Evolutionary conservation across 2,329 filamentous ascomycete species (phyloP), one percentile per base, ranked within the genome.

Genomic region (Cordyceps farinosa): DNA sequence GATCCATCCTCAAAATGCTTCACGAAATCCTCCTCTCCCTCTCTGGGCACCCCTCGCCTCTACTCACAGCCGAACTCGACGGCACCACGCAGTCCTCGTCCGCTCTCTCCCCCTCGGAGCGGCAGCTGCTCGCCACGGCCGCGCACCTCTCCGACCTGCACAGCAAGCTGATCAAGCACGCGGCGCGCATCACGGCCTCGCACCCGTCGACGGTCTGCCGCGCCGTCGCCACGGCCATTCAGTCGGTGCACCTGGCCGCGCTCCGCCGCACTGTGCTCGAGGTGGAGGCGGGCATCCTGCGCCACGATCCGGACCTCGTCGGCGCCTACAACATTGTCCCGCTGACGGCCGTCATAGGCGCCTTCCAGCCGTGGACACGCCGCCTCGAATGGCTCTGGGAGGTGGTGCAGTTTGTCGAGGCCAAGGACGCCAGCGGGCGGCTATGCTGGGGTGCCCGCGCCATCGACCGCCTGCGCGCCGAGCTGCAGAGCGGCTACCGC

Each of bases 1-100:
- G 32, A 30, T 10, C 2, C 15, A 29, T 1, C 13, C 2, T 6
- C 17, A 54, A 69, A 69, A 99, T 99, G 95, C 90, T 99, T 76
- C 95, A 98, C 85, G 95, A 99, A 83, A 92, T 99, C 80, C 87
- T 98, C 77, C 89, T 99, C 77, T 94, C 93, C 76, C 88, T 98
- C 77, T 96, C 93, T 71, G 94, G 95, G 69, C 91, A 98, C 78
- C 90, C 91, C 67, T 97, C 94, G 67, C 90, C 92, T 69, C 86
- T 98, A 73, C 90, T 97, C 79, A 84, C 85, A 74, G 73, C 78
- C 69, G 74, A 80, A 62, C 53, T 61, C 69, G 72, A 77, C 70
- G 76, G 80, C 69, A 80, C 78, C 67, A 74, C 78, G 72, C 27
- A 30, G 7, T 76, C 77, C 69, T 74, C 80, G 60, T 70, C 77